Conservation (phyloP, 2,329 filamentous ascomycete genomes). For the Camillea tinctor region DNA sequence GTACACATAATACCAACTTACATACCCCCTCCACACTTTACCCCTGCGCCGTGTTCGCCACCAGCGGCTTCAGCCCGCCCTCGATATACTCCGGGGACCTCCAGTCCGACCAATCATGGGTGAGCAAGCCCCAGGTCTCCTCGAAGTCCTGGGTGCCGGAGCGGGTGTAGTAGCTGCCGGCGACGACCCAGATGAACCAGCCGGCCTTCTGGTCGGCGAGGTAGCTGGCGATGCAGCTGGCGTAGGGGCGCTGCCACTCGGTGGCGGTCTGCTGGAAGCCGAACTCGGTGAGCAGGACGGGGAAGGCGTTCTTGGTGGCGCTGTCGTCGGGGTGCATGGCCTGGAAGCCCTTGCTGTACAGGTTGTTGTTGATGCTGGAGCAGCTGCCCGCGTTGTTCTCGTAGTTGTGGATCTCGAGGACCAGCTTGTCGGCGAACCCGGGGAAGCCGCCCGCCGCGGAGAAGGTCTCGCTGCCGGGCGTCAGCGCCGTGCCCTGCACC, state of each 20-base stretch:
- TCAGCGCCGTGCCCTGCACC: slow-evolving; percentile 46
- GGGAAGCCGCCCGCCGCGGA: slow-evolving; percentile 46
- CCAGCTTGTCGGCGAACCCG: slow-evolving; percentile 53
- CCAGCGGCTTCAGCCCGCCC: slow-evolving; percentile 40
- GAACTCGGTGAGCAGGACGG: slow-evolving; percentile 54
- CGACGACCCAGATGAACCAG: slow-evolving; percentile 60
- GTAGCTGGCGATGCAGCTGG: slow-evolving; percentile 50
- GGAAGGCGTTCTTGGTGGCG: slow-evolving; percentile 42
- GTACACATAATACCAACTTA: no score
- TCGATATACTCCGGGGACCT: slow-evolving; percentile 43
- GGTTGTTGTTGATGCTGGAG: slow-evolving; percentile 41
- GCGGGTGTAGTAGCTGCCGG: slow-evolving; percentile 58
- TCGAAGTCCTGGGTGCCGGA: slow-evolving; percentile 53
- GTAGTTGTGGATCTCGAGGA: slow-evolving; percentile 63
- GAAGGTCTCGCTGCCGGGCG: slow-evolving; percentile 46
- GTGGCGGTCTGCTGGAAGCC: slow-evolving; percentile 50
- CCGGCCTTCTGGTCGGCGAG: slow-evolving; percentile 49
- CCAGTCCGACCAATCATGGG: slow-evolving; percentile 54
- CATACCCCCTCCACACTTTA: slow-evolving; percentile 1
- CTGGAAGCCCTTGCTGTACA: slow-evolving; percentile 53
- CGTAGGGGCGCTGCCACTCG: slow-evolving; percentile 49
- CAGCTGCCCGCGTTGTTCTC: slow-evolving; percentile 50
- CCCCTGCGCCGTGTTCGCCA: slow-evolving; percentile 28
- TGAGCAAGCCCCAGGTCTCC: slow-evolving; percentile 56
- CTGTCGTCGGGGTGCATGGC: slow-evolving; percentile 42